A percentile compares a stretch with the other conserved stretches of the same genome.
phyloP scores from a whole-genome alignment of 306 rosid species.

The Purshia tridentata region DNA sequence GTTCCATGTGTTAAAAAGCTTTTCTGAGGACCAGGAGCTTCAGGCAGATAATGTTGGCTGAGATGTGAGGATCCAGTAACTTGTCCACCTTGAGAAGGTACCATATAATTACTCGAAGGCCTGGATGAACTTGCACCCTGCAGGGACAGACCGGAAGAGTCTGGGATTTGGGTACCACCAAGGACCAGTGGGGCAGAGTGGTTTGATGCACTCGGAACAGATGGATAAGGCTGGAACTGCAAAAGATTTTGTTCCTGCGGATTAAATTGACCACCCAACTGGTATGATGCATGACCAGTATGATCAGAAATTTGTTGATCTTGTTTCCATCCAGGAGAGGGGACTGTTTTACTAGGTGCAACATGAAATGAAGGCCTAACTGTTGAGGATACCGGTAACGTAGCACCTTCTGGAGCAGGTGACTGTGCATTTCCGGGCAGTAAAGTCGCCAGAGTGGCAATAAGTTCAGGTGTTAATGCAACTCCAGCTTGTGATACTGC shows the following conservation, averaged over 20 bases:
- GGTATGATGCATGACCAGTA: constrained; percentile 58
- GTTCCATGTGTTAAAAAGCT: constrained; percentile 55
- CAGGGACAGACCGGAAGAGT: constrained; percentile 46
- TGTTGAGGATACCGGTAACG: constrained; percentile 46
- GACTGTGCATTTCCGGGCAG: constrained; percentile 69
- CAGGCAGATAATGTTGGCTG: constrained; percentile 59
- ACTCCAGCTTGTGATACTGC: constrained; percentile 75
- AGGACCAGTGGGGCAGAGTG: constrained; percentile 48
- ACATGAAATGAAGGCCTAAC: constrained; percentile 55
- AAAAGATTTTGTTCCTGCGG: constrained; percentile 39
- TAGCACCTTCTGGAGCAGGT: constrained; percentile 54
- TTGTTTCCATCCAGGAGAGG: constrained; percentile 72
- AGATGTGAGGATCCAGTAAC: constrained; percentile 42
- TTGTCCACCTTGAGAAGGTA: constrained; percentile 62
- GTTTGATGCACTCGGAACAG: constrained; percentile 47
- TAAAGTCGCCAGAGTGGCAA: constrained; percentile 79
- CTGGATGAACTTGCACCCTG: constrained; percentile 58
- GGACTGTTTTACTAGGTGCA: constrained; percentile 41
- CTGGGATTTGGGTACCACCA: constrained; percentile 63
- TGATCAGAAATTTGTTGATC: constrained; percentile 68
- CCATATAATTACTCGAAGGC: constrained; percentile 46
- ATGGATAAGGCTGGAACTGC: constrained; percentile 74
- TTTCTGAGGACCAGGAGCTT: constrained; percentile 48
- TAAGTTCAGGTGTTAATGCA: constrained; percentile 86
- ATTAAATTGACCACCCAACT: constrained; percentile 56